Evolutionary conservation across 2,329 filamentous ascomycete species (phyloP).

Genomic region (Colletotrichum graminicola): DNA sequence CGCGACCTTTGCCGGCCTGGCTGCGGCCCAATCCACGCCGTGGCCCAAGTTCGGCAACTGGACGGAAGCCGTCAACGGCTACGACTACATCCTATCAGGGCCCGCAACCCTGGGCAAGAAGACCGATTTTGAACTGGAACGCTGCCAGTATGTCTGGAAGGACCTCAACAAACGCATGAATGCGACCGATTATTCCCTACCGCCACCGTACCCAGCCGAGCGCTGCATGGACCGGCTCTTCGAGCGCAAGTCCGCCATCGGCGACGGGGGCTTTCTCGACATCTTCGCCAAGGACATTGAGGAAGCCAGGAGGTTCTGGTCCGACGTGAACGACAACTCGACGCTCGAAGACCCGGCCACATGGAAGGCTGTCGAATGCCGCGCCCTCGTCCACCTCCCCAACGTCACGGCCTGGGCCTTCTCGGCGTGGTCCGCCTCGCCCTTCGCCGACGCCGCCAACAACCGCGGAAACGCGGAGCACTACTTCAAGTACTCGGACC

Average conservation of each 20-base stretch:
- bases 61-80: constrained; percentile 21
- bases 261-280: constrained; percentile 44
- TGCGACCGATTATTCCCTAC: not conserved
- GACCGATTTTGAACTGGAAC: constrained; percentile 35
- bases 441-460: constrained; percentile 47
- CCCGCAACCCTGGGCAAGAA: constrained; percentile 35
- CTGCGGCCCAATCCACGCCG: constrained; percentile 9
- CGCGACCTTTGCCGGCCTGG: not conserved
- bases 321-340: constrained; percentile 41
- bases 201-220: not conserved
- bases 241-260: constrained; percentile 45
- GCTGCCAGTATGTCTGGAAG: constrained; percentile 37
- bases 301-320: constrained; percentile 46
- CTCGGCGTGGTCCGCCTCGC: constrained; percentile 45
- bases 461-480: constrained; percentile 48
- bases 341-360: constrained; percentile 42
- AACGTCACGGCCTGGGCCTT: constrained; percentile 46
- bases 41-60: constrained; percentile 36
- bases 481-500: constrained; percentile 46
- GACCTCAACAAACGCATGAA: constrained; percentile 11
- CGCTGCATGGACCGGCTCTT: constrained; percentile 35
- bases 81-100: constrained; percentile 36
- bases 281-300: constrained; percentile 45
- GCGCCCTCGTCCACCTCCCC: constrained; percentile 45
- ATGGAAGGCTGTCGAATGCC: constrained; percentile 44